Evolutionary conservation across 768 basidiomycete species (phyloP).

Genomic region (Suillus hirtellus): DNA sequence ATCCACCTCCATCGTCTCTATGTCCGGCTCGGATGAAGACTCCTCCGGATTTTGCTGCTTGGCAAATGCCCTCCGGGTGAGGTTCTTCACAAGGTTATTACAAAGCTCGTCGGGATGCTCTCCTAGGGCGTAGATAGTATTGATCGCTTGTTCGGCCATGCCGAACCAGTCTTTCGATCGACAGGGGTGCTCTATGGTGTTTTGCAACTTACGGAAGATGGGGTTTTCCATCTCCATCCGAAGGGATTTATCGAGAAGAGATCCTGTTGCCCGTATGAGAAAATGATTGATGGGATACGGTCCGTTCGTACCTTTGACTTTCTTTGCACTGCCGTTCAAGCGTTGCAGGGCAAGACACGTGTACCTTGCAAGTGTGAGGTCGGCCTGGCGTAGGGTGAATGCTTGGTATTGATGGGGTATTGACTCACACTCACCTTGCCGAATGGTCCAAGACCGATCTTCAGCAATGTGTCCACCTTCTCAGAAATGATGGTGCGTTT

Average conservation of each 20-base stretch:
- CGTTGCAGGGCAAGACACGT: constrained; percentile 93
- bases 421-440: constrained; percentile 62
- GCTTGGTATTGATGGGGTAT: background rate
- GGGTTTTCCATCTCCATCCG: constrained; percentile 85
- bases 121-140: constrained; percentile 92
- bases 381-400: constrained; percentile 51
- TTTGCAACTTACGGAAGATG: constrained; percentile 82
- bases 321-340: constrained; percentile 92
- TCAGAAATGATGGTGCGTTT: constrained; percentile 77
- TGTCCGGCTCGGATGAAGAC: constrained; percentile 34
- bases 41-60: constrained; percentile 21
- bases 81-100: constrained; percentile 74
- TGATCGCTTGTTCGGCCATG: constrained; percentile 94
- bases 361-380: constrained; percentile 88
- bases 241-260: constrained; percentile 81
- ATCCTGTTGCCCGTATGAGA: constrained; percentile 49
- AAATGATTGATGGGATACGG: background rate
- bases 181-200: constrained; percentile 77
- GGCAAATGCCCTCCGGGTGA: constrained; percentile 73
- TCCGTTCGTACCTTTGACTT: constrained; percentile 76
- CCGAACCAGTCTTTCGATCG: constrained; percentile 94
- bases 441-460: constrained; percentile 79
- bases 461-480: constrained; percentile 80
- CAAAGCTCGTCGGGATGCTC: constrained; percentile 91
- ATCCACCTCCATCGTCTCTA: constrained; percentile 60